Evolutionary conservation across 1,139 yeast genomes (phyloP).

Genomic region (Kurtzmaniella quercitrusa): DNA sequence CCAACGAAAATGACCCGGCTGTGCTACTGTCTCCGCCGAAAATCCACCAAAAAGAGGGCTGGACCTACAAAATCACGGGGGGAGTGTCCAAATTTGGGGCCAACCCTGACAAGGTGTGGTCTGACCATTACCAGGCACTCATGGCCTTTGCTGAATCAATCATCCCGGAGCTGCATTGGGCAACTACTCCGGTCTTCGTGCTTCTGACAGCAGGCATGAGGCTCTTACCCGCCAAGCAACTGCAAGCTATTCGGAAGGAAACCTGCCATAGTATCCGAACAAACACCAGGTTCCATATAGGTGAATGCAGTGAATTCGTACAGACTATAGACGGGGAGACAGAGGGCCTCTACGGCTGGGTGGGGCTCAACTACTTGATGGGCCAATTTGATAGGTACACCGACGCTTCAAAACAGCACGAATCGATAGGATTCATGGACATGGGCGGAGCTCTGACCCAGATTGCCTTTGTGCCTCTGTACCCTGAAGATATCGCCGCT

Average conservation of each 20-base stretch:
- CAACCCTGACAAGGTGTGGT: slow-evolving; percentile 48
- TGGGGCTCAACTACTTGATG: slow-evolving; percentile 65
- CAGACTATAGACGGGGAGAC: slow-evolving; percentile 77
- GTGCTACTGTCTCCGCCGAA: slow-evolving; percentile 54
- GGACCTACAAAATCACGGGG: slow-evolving; percentile 63
- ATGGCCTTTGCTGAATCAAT: slow-evolving; percentile 54
- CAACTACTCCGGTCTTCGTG: slow-evolving; percentile 64
- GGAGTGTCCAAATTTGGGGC: slow-evolving; percentile 63
- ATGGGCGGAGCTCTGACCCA: slow-evolving; percentile 92
- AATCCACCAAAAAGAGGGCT: slow-evolving; percentile 52
- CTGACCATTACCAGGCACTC: slow-evolving; percentile 52
- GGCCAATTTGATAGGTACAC: slow-evolving; percentile 50
- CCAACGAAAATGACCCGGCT: slow-evolving; percentile 16
- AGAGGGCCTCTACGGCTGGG: slow-evolving; percentile 81
- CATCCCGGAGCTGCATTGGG: slow-evolving; percentile 50
- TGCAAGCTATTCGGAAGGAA: slow-evolving; percentile 42
- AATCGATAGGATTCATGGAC: slow-evolving; percentile 79
- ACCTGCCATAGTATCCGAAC: slow-evolving; percentile 48
- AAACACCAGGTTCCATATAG: slow-evolving; percentile 46
- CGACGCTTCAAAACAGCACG: slow-evolving; percentile 24
- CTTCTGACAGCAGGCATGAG: slow-evolving; percentile 86
- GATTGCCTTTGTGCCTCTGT: slow-evolving; percentile 70
- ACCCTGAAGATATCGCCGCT: slow-evolving; percentile 43
- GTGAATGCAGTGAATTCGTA: slow-evolving; percentile 55
- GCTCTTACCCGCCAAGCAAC: slow-evolving; percentile 45